Evolutionary conservation across 805 yeast genomes (phyloP).

Genomic region (Kazachstania psychrophila): DNA sequence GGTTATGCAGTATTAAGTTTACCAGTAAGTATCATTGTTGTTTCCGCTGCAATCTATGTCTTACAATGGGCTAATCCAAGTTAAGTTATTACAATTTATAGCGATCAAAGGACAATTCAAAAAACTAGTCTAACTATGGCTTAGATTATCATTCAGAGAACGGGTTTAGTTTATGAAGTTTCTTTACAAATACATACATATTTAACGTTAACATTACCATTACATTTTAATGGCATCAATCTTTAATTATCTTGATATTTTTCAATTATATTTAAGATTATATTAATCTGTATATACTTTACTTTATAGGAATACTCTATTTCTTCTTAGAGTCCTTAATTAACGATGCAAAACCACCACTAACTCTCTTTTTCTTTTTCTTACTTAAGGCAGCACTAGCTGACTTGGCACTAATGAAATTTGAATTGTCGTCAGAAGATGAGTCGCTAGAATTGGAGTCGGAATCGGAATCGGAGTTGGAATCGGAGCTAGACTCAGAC

Average conservation of each 20-base stretch:
- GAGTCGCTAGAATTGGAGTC: slow-evolving; percentile 12
- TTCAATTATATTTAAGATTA: too few species aligned
- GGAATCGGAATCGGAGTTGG: slow-evolving; percentile 16
- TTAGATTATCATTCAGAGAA: too few species aligned
- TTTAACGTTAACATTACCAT: too few species aligned
- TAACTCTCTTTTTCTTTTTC: slow-evolving; percentile 20
- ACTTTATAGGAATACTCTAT: too few species aligned
- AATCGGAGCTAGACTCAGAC: slow-evolving; percentile 8
- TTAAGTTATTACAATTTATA: too few species aligned
- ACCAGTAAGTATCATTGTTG: slow-evolving; percentile 67
- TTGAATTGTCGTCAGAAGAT: slow-evolving; percentile 19
- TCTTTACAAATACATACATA: too few species aligned
- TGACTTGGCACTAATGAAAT: slow-evolving; percentile 37
- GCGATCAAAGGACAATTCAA: too few species aligned
- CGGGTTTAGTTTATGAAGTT: too few species aligned
- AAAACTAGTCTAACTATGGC: too few species aligned
- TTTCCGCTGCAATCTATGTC: slow-evolving; percentile 50
- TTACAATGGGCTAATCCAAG: slow-evolving; percentile 35
- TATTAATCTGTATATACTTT: background rate
- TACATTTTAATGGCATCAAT: too few species aligned
- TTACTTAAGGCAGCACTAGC: slow-evolving; percentile 36
- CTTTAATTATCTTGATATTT: too few species aligned
- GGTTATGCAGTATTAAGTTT: slow-evolving; percentile 69
- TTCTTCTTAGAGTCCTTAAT: slow-evolving; percentile 38
- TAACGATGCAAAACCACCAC: slow-evolving; percentile 41